Percentiles rank a stretch among this genome's conserved stretches.
Conservation (phyloP, 2,329 filamentous ascomycete species). For the Allantophomopsis cytisporea region DNA sequence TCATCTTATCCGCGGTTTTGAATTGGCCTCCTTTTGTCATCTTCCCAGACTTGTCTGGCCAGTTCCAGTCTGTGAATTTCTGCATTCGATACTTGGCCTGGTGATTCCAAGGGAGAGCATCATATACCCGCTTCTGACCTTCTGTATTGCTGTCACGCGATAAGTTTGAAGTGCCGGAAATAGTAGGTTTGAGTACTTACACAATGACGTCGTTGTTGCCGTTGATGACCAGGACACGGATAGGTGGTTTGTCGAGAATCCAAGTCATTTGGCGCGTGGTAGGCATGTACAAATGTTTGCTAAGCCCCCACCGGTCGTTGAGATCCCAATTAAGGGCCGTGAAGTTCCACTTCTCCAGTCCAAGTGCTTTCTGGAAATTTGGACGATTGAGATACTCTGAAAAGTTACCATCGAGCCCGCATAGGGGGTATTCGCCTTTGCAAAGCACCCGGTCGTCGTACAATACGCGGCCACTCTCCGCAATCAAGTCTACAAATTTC, state of each 20-base stretch:
- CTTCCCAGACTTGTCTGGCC: not conserved
- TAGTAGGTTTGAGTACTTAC: too few relatives aligned
- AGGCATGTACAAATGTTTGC: too few relatives aligned
- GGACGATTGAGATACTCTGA: slow-evolving; percentile 4
- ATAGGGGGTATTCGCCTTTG: slow-evolving; percentile 3
- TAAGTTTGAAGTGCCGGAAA: too few relatives aligned
- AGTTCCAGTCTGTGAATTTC: slow-evolving; percentile 1
- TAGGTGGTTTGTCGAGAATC: too few relatives aligned
- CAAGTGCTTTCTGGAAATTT: slow-evolving; percentile 2
- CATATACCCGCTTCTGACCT: slow-evolving; percentile 1
- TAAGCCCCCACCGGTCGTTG: too few relatives aligned
- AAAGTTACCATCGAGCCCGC: slow-evolving; percentile 2
- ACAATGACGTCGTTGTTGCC: too few relatives aligned
- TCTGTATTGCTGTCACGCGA: too few relatives aligned
- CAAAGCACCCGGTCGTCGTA: not conserved
- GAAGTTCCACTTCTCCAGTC: not conserved
- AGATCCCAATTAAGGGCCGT: too few relatives aligned
- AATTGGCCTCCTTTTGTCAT: slow-evolving; percentile 1
- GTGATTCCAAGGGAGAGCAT: not conserved
- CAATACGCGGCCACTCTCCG: not conserved
- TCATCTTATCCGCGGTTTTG: slow-evolving; percentile 1
- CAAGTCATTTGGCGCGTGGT: too few relatives aligned
- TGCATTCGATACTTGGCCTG: not conserved
- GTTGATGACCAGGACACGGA: too few relatives aligned
- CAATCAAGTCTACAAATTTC: slow-evolving; percentile 1